Conservation (phyloP, 1,284 basidiomycete genomes). For the Melampsora abietis-canadensis region DNA sequence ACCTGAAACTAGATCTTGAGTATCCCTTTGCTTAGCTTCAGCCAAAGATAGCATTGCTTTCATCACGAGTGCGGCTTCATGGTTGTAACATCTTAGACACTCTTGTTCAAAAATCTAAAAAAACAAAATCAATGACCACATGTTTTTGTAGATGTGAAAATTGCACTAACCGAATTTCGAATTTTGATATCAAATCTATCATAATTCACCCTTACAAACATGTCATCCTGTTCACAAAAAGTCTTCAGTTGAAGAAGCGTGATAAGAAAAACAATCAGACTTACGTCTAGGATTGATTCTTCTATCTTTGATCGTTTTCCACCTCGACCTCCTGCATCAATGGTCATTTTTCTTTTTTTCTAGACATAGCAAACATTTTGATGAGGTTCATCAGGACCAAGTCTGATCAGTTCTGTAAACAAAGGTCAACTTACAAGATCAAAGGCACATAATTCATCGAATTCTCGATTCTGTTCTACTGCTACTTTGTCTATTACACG, state of each 20-base stretch:
- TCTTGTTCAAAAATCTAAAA: constrained; percentile 33
- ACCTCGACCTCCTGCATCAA: not conserved
- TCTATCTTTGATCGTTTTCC: constrained; percentile 20
- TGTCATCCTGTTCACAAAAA: constrained; percentile 11
- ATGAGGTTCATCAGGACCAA: not conserved
- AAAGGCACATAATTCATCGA: constrained; percentile 21
- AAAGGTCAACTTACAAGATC: constrained; percentile 11
- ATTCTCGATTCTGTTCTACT: constrained; percentile 5
- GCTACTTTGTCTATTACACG: not conserved
- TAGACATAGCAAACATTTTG: constrained; percentile 5
- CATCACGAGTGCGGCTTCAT: constrained; percentile 25
- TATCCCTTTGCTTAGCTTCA: constrained; percentile 24
- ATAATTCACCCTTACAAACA: constrained; percentile 33
- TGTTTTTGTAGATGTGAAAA: not conserved
- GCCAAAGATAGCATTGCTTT: constrained; percentile 37
- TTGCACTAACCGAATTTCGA: constrained; percentile 31
- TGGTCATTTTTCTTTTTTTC: constrained; percentile 13
- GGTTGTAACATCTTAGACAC: constrained; percentile 23
- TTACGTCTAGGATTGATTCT: constrained; percentile 9
- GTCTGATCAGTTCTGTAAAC: not conserved
- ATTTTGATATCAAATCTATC: constrained; percentile 33
- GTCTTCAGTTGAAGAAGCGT: not conserved
- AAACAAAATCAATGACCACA: not conserved
- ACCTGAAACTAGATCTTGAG: constrained; percentile 26
- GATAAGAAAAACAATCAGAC: not conserved